A percentile compares a stretch with the other conserved stretches of the same genome.
phyloP scores from a whole-genome alignment of 2,329 filamentous ascomycete genomes.

The Hortaea werneckii region DNA sequence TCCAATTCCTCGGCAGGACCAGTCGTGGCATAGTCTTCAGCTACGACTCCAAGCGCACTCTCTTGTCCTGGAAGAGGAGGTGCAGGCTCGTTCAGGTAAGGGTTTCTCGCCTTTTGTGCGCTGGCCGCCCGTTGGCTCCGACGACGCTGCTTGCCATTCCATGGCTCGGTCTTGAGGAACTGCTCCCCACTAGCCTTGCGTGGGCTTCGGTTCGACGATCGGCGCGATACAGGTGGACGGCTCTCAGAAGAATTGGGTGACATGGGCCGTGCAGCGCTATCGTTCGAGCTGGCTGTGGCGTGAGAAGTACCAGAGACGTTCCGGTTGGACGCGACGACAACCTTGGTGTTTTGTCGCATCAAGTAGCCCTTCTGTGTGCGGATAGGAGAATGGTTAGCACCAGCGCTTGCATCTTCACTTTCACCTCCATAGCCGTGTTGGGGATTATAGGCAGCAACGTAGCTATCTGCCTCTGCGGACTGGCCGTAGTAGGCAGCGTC shows the following conservation, averaged over 20 bases:
- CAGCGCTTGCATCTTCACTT: conserved; percentile 2
- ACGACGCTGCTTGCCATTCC: conserved; percentile 72
- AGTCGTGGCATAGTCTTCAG: conserved; percentile 54
- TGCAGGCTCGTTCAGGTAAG: conserved; percentile 47
- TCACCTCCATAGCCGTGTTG: conserved; percentile 13
- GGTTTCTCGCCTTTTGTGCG: conserved; percentile 20
- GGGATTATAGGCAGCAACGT: background rate
- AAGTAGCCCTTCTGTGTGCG: conserved; percentile 86
- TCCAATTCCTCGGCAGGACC: conserved; percentile 44
- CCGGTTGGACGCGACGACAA: conserved; percentile 77
- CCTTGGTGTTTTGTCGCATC: conserved; percentile 97
- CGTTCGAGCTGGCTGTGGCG: conserved; percentile 25
- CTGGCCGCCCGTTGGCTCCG: conserved; percentile 51
- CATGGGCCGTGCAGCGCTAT: conserved; percentile 29
- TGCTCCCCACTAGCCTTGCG: conserved; percentile 70
- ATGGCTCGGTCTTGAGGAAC: conserved; percentile 96
- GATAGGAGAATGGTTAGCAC: conserved; percentile 35
- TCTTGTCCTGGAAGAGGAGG: conserved; percentile 82
- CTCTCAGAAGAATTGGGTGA: conserved; percentile 42
- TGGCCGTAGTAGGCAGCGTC: background rate
- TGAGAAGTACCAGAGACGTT: conserved; percentile 34
- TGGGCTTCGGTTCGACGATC: conserved; percentile 59
- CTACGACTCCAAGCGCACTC: conserved; percentile 55
- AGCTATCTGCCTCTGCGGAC: background rate
- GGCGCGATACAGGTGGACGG: conserved; percentile 14